Base-by-base conservation (phyloP, 1,284 basidiomycete species). In the Omphalotus olearius region DNA sequence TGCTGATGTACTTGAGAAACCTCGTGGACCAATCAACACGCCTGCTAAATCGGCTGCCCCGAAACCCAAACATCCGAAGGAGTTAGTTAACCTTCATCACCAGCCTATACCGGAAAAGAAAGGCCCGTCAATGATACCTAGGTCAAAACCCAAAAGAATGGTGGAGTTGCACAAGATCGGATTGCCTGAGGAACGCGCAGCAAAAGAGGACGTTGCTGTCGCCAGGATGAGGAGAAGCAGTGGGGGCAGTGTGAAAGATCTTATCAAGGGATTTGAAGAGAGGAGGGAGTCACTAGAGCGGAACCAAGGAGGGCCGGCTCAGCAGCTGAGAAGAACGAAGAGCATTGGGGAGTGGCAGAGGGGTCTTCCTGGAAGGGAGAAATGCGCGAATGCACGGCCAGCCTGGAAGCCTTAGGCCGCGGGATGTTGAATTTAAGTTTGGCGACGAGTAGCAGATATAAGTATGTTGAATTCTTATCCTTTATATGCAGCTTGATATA, bases 171-270 rank as follows among this genome's bases (percentile, higher is more conserved):
- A 79, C 42, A 80, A 75, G 36, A 67, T 77, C 3, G 71, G 73
- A 11, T 71, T 70, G 1, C 65, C 66, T 30, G 52, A 52, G 17
- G 60, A 58, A 35, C 52, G 60, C 3, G 51, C 58, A 30, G 60
- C 61, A 40, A 54, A 60, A 38, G 53, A 40, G 40, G 55, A 65
- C 10, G 52, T 57, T 9, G 56, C 60, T 6, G 55, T 62, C 10
- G 52, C 66, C 23, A 63, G 75, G 33, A 68, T 66, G 18, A 65
- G 81, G 54, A 67, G 78, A 59, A 80, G 76, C 53, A 86, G 85
- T 57, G 76, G 75, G 11, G 73, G 74, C 49, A 87, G 84, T 59
- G 86, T 89, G 47, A 85, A 75, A 65, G 85, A 88, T 47, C 64
- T 89, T 50, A 78, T 88, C 44, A 72, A 67, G 61, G 75, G 71